phyloP scores from a whole-genome alignment of 495 filamentous ascomycete genomes.

The Neurospora tetraspora region DNA sequence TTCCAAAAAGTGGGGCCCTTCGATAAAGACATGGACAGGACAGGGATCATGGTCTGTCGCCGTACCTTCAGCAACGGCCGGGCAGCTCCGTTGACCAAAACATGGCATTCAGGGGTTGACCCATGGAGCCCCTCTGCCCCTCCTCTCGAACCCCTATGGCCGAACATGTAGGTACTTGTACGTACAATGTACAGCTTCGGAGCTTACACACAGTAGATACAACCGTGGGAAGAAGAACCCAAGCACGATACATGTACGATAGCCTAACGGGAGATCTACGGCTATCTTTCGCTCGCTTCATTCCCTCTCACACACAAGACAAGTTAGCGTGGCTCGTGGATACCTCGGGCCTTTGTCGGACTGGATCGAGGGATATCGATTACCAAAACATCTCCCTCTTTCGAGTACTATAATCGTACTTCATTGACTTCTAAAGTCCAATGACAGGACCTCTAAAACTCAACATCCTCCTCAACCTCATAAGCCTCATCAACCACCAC shows the following conservation, averaged over 20 bases:
- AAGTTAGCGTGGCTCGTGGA: neutral
- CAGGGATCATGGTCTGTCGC: neutral
- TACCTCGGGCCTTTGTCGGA: neutral
- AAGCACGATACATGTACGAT: neutral
- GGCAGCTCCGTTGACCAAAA: neutral
- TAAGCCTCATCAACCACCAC: constrained; percentile 36
- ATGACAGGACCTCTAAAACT: constrained; percentile 9
- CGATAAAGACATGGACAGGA: neutral
- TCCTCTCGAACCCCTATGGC: neutral
- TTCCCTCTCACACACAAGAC: neutral
- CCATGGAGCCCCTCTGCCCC: neutral
- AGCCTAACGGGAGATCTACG: neutral
- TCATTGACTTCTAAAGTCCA: neutral
- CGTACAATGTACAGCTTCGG: neutral
- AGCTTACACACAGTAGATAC: neutral
- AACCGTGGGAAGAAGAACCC: neutral
- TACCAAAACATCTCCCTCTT: neutral
- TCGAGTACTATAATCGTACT: neutral
- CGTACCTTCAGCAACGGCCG: neutral
- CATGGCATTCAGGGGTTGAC: neutral
- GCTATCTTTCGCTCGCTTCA: neutral
- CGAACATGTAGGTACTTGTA: neutral
- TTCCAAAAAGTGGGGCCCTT: neutral
- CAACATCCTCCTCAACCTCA: constrained; percentile 42
- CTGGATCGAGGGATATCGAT: neutral